Evolutionary conservation across 1,139 yeast species (phyloP), one percentile per base, ranked within the genome.

Genomic region (Yamadazyma sp.): DNA sequence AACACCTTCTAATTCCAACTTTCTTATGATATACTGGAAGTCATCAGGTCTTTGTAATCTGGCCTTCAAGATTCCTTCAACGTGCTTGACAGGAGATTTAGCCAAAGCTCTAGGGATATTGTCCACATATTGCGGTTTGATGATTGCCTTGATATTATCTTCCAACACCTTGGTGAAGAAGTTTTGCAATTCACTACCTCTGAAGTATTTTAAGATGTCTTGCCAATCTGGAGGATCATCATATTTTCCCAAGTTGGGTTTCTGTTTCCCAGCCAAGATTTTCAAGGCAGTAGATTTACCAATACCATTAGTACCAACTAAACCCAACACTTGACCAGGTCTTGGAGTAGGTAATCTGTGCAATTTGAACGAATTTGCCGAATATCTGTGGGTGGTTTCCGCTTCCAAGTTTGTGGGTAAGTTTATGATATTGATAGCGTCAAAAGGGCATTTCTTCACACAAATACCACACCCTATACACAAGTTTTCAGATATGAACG

Each of bases 391-490:
- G 31, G 98, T 89, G 43, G 92, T 94, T 65, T 92, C 92, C 39
- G 75, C 72, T 38, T 91, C 98, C 63, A 92, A 77, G 63, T 92
- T 89, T 30, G 98, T 92, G 49, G 98, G 98, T 63, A 92, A 75
- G 60, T 92, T 92, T 71, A 92, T 92, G 62, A 92, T 91, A 59
- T 80, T 85, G 56, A 92, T 91, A 51, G 98, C 98, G 56, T 91
- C 96, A 60, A 92, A 92, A 22, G 98, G 98, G 69, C 98, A 92
- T 64, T 89, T 92, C 66, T 92, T 92, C 38, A 89, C 96, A 77
- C 98, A 92, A 56, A 92, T 92, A 89, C 98, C 98, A 75, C 98
- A 92, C 62, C 98, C 98, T 58, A 92, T 92, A 78, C 98, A 92
- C 61, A 92, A 74, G 32, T 74, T 87, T 64, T 92, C 98, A n/a